Evolutionary conservation across 169 alveolate species (phyloP).

Genomic region (Plasmodium berghei): DNA sequence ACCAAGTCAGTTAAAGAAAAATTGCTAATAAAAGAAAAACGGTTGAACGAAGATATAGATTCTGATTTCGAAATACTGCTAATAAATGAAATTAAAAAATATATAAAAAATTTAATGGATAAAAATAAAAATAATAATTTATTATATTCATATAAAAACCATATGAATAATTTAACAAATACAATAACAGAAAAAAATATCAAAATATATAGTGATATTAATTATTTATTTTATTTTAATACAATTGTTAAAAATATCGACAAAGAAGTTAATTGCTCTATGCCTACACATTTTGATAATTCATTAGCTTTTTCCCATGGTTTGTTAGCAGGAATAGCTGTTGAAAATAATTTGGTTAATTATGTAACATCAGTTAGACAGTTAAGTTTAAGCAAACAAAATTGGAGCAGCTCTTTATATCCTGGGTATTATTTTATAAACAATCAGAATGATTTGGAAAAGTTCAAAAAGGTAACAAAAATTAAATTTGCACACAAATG

Average conservation of each 20-base stretch:
- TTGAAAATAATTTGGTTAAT: constrained; percentile 43
- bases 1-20: constrained; percentile 40
- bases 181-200: constrained; percentile 5
- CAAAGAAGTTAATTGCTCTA: constrained; percentile 26
- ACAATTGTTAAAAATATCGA: constrained; percentile 30
- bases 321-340: constrained; percentile 51
- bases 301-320: constrained; percentile 66
- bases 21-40: constrained; percentile 29
- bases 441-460: constrained; percentile 7
- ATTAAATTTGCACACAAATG: no score
- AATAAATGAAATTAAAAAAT: constrained; percentile 30
- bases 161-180: constrained; percentile 22
- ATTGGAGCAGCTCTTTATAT: constrained; percentile 60
- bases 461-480: constrained; percentile 2
- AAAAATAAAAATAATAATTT: constrained; percentile 30
- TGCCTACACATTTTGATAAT: constrained; percentile 68
- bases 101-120: constrained; percentile 29
- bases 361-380: constrained; percentile 68
- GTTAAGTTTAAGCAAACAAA: constrained; percentile 31
- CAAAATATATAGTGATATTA: constrained; percentile 36
- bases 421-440: constrained; percentile 49
- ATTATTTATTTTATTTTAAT: constrained; percentile 37
- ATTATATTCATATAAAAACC: constrained; percentile 23
- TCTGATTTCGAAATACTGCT: constrained; percentile 25
- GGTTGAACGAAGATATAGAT: constrained; percentile 44